Evolutionary conservation across 352 stramenopile species (phyloP).

Genomic region (Pythium sukuiense): DNA sequence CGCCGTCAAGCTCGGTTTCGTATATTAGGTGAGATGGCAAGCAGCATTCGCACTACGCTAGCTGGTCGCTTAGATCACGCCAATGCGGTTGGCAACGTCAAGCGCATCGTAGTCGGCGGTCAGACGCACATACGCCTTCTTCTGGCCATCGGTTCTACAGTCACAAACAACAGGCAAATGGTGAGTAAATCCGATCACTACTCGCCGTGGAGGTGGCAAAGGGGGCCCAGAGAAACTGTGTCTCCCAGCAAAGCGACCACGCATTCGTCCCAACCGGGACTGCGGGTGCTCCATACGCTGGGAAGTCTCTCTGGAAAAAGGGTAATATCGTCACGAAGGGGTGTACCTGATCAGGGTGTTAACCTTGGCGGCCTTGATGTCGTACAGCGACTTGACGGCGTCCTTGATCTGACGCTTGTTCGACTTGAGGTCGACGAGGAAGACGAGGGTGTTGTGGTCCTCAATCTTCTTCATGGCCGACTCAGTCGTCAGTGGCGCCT

Average conservation of each 20-base stretch:
- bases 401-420: constrained; percentile 99
- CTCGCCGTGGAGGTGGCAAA: background rate
- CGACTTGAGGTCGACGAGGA: constrained; percentile 99
- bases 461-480: constrained; percentile 99
- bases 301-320: constrained; percentile 12
- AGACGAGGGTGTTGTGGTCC: constrained; percentile 99
- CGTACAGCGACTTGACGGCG: constrained; percentile 98
- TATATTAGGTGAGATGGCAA: constrained; percentile 70
- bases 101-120: constrained; percentile 99
- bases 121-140: constrained; percentile 99
- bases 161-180: constrained; percentile 31
- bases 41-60: constrained; percentile 43
- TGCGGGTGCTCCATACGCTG: constrained; percentile 17
- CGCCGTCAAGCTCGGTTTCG: constrained; percentile 19
- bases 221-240: constrained; percentile 15
- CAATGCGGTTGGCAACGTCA: constrained; percentile 99
- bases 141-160: constrained; percentile 96
- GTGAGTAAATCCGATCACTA: constrained; percentile 23
- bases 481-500: constrained; percentile 99
- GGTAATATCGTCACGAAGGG: constrained; percentile 75
- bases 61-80: constrained; percentile 97
- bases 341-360: constrained; percentile 99
- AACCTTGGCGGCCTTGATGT: constrained; percentile 99
- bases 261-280: constrained; percentile 29
- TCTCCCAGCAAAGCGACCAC: constrained; percentile 21